phyloP scores from a whole-genome alignment of 768 basidiomycete species.

The Lepiota brunneoincarnata region DNA sequence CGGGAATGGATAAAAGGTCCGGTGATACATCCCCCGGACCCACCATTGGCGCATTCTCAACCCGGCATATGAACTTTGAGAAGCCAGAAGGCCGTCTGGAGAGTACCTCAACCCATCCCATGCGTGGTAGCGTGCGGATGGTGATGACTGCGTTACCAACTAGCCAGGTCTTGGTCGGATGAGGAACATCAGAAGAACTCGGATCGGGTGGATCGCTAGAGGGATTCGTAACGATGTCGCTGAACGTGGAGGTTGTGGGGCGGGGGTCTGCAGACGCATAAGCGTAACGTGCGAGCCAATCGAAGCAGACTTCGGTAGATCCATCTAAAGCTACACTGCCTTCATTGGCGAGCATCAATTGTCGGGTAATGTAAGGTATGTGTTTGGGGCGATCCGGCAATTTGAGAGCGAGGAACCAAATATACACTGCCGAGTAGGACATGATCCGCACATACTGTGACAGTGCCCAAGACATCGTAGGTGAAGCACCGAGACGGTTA shows the following conservation, averaged over 20 bases:
- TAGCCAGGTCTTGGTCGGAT: constrained; percentile 69
- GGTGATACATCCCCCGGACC: constrained; percentile 82
- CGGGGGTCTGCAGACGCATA: constrained; percentile 93
- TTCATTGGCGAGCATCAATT: constrained; percentile 84
- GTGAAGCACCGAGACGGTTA: constrained; percentile 56
- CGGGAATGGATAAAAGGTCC: constrained; percentile 70
- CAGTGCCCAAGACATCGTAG: constrained; percentile 76
- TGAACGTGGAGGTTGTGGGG: constrained; percentile 75
- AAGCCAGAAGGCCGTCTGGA: constrained; percentile 87
- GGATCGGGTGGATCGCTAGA: constrained; percentile 37
- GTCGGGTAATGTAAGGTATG: constrained; percentile 82
- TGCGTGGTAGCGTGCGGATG: constrained; percentile 63
- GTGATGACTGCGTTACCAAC: constrained; percentile 84
- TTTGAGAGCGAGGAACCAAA: constrained; percentile 91
- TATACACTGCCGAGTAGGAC: constrained; percentile 88
- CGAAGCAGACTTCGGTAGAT: constrained; percentile 93
- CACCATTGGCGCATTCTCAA: constrained; percentile 88
- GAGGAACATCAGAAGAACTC: constrained; percentile 26
- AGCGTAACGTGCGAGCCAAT: constrained; percentile 94
- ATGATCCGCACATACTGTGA: constrained; percentile 89
- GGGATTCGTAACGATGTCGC: constrained; percentile 70
- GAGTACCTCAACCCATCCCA: constrained; percentile 88
- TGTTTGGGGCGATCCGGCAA: constrained; percentile 78
- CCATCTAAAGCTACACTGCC: constrained; percentile 74
- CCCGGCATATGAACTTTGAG: constrained; percentile 76